Evolutionary conservation across 768 basidiomycete species (phyloP).

Genomic region (Boletus speciosus): DNA sequence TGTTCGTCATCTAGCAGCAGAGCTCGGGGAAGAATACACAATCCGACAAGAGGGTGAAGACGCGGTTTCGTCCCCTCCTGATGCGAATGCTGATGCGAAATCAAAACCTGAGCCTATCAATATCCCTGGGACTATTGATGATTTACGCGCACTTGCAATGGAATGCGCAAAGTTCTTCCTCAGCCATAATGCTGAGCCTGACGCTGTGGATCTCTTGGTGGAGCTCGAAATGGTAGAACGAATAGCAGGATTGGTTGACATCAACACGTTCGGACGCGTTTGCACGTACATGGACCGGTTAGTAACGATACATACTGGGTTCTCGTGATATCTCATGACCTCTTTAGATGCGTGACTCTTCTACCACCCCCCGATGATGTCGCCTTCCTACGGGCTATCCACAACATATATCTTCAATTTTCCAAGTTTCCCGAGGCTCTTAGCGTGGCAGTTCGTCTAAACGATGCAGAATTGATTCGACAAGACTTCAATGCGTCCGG

Average conservation of each 20-base stretch:
- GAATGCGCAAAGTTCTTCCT: slow-evolving; percentile 89
- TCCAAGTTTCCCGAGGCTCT: slow-evolving; percentile 90
- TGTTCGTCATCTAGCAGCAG: slow-evolving; percentile 92
- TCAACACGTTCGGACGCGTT: slow-evolving; percentile 84
- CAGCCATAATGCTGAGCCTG: slow-evolving; percentile 94
- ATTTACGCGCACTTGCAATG: slow-evolving; percentile 71
- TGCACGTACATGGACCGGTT: slow-evolving; percentile 96
- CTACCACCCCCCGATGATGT: slow-evolving; percentile 92
- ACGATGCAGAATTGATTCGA: slow-evolving; percentile 73
- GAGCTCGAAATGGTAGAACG: slow-evolving; percentile 87
- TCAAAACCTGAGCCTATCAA: slow-evolving; percentile 33
- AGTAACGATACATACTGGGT: slow-evolving; percentile 21
- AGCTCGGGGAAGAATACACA: slow-evolving; percentile 90
- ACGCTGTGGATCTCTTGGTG: slow-evolving; percentile 93
- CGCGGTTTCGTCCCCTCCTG: slow-evolving; percentile 18
- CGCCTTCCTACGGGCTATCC: slow-evolving; percentile 83
- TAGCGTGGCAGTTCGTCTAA: slow-evolving; percentile 78
- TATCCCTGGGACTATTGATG: slow-evolving; percentile 58
- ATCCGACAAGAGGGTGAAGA: slow-evolving; percentile 58
- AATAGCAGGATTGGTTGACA: slow-evolving; percentile 76
- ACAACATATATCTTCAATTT: slow-evolving; percentile 83
- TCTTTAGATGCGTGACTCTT: slow-evolving; percentile 73
- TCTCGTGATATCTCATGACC: slow-evolving; percentile 1
- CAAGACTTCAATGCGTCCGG: slow-evolving; percentile 87
- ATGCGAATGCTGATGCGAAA: slow-evolving; percentile 28